A percentile compares a stretch with the other conserved stretches of the same genome.
phyloP scores from a whole-genome alignment of 2,329 filamentous ascomycete species.

The Pseudogymnoascus sp. region DNA sequence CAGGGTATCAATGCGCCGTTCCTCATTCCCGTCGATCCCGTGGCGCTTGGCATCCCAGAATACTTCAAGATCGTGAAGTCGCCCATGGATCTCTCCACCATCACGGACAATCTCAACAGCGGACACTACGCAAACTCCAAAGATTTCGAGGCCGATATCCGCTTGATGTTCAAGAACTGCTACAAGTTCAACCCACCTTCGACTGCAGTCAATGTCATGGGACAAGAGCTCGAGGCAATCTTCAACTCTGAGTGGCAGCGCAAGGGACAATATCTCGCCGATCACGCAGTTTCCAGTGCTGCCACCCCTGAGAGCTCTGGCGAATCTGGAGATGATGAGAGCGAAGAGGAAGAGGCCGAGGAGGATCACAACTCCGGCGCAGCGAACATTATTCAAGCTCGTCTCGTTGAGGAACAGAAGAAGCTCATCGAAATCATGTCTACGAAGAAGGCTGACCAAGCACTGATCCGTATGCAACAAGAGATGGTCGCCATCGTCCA shows the following conservation, averaged over 20 bases:
- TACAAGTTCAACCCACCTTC: conserved; percentile 81
- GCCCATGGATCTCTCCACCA: conserved; percentile 89
- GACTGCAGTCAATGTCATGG: conserved; percentile 64
- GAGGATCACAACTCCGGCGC: conserved; percentile 31
- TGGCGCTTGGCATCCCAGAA: conserved; percentile 84
- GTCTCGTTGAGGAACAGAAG: conserved; percentile 43
- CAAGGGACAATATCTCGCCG: conserved; percentile 73
- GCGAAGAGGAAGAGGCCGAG: conserved; percentile 51
- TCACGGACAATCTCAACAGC: conserved; percentile 63
- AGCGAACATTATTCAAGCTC: conserved; percentile 34
- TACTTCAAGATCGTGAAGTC: conserved; percentile 94
- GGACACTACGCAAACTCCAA: conserved; percentile 75
- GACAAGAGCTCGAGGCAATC: conserved; percentile 62
- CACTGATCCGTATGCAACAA: conserved; percentile 47
- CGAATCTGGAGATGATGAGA: conserved; percentile 63
- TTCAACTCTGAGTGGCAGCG: conserved; percentile 69
- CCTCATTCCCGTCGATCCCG: conserved; percentile 77
- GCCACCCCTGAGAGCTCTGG: conserved; percentile 56
- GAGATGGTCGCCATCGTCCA: conserved; percentile 57
- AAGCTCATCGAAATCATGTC: conserved; percentile 47
- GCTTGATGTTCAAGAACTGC: conserved; percentile 81
- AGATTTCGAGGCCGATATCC: conserved; percentile 78
- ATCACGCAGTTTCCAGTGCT: conserved; percentile 56
- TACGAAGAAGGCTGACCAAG: conserved; percentile 42
- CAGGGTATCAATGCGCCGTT: conserved; percentile 63